Evolutionary conservation across 768 basidiomycete genomes (phyloP).

Genomic region (Russula sp.): DNA sequence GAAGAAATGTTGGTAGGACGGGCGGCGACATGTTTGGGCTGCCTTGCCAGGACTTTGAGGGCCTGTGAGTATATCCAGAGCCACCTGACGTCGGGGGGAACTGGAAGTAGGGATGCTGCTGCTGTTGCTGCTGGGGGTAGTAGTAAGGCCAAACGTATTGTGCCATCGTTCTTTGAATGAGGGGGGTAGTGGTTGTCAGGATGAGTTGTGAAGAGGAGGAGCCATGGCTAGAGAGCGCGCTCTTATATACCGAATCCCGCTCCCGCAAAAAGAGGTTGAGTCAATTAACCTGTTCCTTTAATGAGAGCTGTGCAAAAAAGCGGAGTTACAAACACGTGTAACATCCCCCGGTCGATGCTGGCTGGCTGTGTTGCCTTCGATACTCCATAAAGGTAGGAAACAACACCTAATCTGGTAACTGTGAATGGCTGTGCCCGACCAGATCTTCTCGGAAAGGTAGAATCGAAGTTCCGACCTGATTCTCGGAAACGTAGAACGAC

Average conservation of each 20-base stretch:
- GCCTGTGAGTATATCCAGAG: conserved; percentile 13
- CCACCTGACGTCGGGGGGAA: conserved; percentile 9
- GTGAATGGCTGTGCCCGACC: neutral
- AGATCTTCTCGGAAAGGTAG: neutral
- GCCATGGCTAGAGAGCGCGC: neutral
- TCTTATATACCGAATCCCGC: neutral
- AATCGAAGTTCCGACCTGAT: neutral
- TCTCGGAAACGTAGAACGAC: neutral
- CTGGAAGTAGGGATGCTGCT: conserved; percentile 25
- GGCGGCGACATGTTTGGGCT: conserved; percentile 21
- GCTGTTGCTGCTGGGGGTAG: conserved; percentile 9
- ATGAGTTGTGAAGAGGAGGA: neutral
- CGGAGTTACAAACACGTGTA: conserved; percentile 20
- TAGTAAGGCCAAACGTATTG: conserved; percentile 26
- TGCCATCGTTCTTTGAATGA: conserved; percentile 11
- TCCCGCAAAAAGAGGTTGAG: neutral
- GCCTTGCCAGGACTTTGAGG: conserved; percentile 23
- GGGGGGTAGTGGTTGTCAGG: conserved; percentile 2
- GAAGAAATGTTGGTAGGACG: conserved; percentile 19
- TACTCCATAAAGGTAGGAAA: neutral
- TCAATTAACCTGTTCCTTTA: conserved; percentile 4
- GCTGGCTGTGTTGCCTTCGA: conserved; percentile 16
- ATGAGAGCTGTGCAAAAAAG: conserved; percentile 10
- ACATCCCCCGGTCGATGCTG: neutral
- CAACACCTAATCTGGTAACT: neutral